These are phyloP conservation scores for Macrolepiota fuliginosa DNA, from an alignment of 768 basidiomycete species.

Conservation along the genomic window DNA sequence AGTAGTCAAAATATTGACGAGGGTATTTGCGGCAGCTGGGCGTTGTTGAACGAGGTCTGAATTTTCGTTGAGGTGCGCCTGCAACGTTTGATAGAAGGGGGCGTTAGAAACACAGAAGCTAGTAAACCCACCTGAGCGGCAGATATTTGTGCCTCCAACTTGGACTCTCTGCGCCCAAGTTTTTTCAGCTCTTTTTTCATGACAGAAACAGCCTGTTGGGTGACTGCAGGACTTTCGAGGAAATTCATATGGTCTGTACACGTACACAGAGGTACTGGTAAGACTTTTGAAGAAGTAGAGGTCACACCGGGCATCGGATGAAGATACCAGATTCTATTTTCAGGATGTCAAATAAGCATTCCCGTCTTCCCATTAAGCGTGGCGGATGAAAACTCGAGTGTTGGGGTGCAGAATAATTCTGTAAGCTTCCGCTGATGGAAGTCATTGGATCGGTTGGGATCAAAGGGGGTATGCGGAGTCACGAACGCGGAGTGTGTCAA, in stretches of 20 bases:
- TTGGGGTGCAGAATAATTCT: too few relatives aligned
- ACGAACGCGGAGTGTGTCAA: too few relatives aligned
- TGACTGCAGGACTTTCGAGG: background rate
- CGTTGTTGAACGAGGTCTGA: background rate
- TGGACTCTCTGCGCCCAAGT: background rate
- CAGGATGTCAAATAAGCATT: background rate
- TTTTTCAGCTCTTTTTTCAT: background rate
- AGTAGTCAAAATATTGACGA: background rate
- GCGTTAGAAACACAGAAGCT: background rate
- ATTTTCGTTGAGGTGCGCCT: background rate
- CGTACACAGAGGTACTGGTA: background rate
- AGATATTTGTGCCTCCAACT: background rate
- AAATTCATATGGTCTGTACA: background rate
- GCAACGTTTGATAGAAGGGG: background rate
- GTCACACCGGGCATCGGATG: too few relatives aligned
- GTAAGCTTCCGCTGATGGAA: too few relatives aligned
- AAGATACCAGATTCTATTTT: too few relatives aligned
- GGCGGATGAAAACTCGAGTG: too few relatives aligned
- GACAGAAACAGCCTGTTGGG: background rate
- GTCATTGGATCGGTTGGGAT: too few relatives aligned
- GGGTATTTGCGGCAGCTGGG: background rate
- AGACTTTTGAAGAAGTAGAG: too few relatives aligned
- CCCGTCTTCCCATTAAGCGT: too few relatives aligned
- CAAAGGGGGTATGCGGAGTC: too few relatives aligned
- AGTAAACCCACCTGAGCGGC: background rate